Evolutionary conservation across 2,329 filamentous ascomycete species (phyloP).

Genomic region (Pseudocercospora vitis): DNA sequence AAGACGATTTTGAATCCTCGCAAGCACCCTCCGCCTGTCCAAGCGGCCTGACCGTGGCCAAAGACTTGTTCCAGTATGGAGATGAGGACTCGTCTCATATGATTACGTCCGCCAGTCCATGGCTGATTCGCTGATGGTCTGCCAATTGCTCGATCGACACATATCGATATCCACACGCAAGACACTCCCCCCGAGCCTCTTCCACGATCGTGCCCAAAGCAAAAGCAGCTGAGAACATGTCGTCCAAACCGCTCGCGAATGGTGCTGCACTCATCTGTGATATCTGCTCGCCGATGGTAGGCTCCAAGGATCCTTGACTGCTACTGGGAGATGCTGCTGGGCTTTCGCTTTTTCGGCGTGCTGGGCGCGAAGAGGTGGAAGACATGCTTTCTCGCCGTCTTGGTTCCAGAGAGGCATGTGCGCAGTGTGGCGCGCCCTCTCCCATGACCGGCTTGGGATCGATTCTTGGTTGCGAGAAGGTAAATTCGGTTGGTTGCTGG

Average conservation of each 20-base stretch:
- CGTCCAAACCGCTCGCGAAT: conserved; percentile 15
- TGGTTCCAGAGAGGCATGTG: conserved; percentile 3
- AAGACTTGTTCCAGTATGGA: not conserved
- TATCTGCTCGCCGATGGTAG: conserved; percentile 16
- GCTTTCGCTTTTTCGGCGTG: conserved; percentile 12
- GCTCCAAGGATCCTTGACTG: conserved; percentile 15
- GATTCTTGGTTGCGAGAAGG: not conserved
- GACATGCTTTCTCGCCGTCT: conserved; percentile 13
- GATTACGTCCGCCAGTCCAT: conserved; percentile 28
- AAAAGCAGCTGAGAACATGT: conserved; percentile 8
- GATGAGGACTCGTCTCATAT: too few species aligned
- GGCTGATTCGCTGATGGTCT: conserved; percentile 26
- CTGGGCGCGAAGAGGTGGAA: conserved; percentile 12
- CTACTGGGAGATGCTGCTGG: conserved; percentile 8
- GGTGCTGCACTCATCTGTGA: conserved; percentile 21
- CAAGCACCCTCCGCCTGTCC: not conserved
- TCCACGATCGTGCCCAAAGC: not conserved
- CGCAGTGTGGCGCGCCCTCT: not conserved
- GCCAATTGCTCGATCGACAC: conserved; percentile 27
- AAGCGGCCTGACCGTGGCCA: not conserved
- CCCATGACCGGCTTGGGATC: conserved; percentile 12
- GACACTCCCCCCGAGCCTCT: conserved; percentile 17
- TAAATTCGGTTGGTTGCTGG: not conserved
- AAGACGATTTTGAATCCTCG: too few species aligned
- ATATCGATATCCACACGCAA: conserved; percentile 29